These are phyloP conservation scores for Solanum virginianum DNA, from an alignment of 257 asterid genomes.

Conservation along the genomic window DNA sequence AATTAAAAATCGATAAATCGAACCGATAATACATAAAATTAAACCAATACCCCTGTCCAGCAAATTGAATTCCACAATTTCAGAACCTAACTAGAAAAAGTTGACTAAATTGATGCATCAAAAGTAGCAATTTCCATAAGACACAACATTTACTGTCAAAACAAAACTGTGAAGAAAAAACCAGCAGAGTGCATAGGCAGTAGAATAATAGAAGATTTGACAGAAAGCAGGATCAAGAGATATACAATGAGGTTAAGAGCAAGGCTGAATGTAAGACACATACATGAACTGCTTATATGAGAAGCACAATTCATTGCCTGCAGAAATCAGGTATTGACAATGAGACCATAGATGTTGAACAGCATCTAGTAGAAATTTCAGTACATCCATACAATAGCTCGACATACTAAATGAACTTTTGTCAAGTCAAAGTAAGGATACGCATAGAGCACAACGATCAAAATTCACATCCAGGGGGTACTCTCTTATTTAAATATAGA, in stretches of 20 bases:
- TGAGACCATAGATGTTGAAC: not conserved
- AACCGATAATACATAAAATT: too few relatives aligned
- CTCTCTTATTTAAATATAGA: not conserved
- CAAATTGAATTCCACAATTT: too few relatives aligned
- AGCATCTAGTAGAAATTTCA: not conserved
- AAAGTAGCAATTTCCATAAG: not conserved
- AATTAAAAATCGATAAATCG: too few relatives aligned
- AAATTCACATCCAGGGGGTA: not conserved
- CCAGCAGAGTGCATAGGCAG: not conserved
- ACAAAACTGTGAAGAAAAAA: not conserved
- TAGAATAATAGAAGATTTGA: not conserved
- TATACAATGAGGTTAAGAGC: not conserved
- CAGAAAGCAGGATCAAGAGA: not conserved
- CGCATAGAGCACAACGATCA: not conserved
- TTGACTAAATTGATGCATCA: not conserved
- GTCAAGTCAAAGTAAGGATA: not conserved
- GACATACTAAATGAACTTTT: not conserved
- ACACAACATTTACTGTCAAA: not conserved
- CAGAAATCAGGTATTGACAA: not conserved
- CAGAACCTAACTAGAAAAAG: too few relatives aligned
- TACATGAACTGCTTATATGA: not conserved
- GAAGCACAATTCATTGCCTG: not conserved
- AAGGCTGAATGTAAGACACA: not conserved
- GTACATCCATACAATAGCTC: not conserved
- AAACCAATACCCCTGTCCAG: too few relatives aligned